These are phyloP conservation scores for Metarhizium robertsii DNA, from an alignment of 2,329 filamentous ascomycete species.

Conservation along the genomic window DNA sequence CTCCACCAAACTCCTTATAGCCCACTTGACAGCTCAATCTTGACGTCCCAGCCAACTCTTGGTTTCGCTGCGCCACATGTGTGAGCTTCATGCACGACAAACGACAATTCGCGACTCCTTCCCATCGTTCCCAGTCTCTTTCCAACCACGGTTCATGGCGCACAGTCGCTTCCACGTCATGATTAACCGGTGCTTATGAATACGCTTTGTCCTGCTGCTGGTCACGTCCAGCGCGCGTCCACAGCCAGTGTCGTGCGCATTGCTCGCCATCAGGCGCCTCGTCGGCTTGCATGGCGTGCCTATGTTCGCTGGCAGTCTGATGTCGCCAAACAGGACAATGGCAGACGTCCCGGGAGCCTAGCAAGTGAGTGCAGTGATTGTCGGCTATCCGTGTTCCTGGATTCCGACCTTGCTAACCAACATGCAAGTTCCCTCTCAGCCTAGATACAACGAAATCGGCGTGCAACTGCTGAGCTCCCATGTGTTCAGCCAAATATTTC, in stretches of 20 bases:
- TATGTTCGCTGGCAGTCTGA: conserved; percentile 36
- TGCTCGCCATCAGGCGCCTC: conserved; percentile 37
- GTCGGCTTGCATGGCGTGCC: conserved; percentile 23
- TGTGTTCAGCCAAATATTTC: conserved; percentile 78
- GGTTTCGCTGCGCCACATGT: too few relatives aligned
- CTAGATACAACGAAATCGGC: conserved; percentile 84
- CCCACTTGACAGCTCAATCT: too few relatives aligned
- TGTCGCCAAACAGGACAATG: conserved; percentile 16
- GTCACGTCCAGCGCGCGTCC: conserved; percentile 30
- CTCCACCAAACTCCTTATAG: too few relatives aligned
- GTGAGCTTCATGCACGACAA: too few relatives aligned
- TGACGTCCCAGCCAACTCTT: too few relatives aligned
- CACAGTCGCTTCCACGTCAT: conserved; percentile 15
- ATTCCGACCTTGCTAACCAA: background rate
- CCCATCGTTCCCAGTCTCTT: too few relatives aligned
- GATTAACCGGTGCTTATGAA: conserved; percentile 15
- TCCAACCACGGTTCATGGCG: conserved; percentile 2
- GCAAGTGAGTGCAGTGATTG: conserved; percentile 26
- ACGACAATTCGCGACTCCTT: too few relatives aligned
- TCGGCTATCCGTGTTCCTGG: background rate
- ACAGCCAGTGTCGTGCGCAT: conserved; percentile 41
- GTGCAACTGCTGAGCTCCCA: conserved; percentile 86
- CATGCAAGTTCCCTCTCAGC: conserved; percentile 36
- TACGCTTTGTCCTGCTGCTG: conserved; percentile 21
- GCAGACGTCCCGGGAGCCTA: conserved; percentile 20